phyloP scores from a whole-genome alignment of 345 rosid genomes.

The Populus nigra region DNA sequence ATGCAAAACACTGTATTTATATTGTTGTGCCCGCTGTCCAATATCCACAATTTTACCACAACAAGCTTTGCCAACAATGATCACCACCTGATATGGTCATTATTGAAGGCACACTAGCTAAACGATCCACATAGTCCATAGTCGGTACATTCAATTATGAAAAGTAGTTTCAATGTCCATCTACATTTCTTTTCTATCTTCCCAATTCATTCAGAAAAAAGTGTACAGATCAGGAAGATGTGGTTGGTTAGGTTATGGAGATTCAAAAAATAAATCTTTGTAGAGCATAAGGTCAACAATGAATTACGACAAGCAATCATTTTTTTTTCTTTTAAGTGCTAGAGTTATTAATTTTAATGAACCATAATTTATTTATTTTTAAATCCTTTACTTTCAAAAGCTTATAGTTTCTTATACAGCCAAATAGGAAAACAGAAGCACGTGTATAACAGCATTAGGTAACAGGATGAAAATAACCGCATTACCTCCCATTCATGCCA shows the following conservation, averaged over 20 bases:
- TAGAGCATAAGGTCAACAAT: too few relatives aligned
- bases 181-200: too few relatives aligned
- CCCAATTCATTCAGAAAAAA: too few relatives aligned
- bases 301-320: too few relatives aligned
- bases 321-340: too few relatives aligned
- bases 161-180: too few relatives aligned
- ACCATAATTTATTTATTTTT: background rate
- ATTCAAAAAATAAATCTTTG: too few relatives aligned
- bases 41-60: background rate
- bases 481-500: conserved; percentile 87
- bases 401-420: background rate
- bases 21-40: background rate
- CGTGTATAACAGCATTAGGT: background rate
- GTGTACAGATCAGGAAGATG: too few relatives aligned
- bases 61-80: background rate
- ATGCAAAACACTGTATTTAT: background rate
- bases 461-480: conserved; percentile 1
- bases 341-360: background rate
- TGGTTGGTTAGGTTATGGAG: too few relatives aligned
- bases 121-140: too few relatives aligned
- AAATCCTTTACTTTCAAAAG: background rate
- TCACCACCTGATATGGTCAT: background rate
- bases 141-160: too few relatives aligned
- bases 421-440: background rate
- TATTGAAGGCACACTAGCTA: background rate